phyloP scores from a whole-genome alignment of 495 filamentous ascomycete genomes.

The Ascodesmis nigricans region DNA sequence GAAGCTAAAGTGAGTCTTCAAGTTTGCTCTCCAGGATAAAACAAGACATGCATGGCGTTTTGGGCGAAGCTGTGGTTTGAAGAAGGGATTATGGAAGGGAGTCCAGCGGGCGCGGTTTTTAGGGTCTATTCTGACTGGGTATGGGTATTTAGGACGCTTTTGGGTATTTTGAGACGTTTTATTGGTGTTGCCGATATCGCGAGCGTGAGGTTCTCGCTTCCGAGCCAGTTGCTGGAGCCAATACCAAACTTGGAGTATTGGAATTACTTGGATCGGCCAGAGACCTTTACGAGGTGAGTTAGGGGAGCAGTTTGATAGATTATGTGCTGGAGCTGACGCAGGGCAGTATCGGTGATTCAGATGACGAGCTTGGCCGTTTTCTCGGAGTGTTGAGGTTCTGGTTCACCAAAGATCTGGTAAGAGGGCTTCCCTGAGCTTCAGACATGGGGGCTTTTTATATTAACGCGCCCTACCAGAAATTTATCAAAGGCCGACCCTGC shows the following conservation, averaged over 20 bases:
- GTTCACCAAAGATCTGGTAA: conserved; percentile 89
- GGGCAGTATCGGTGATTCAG: conserved; percentile 81
- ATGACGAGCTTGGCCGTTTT: conserved; percentile 79
- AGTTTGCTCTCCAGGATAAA: conserved; percentile 1
- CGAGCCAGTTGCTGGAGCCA: conserved; percentile 84
- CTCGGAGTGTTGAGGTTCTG: conserved; percentile 83
- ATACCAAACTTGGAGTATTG: conserved; percentile 96
- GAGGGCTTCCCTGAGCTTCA: no score
- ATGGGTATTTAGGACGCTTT: conserved; percentile 9
- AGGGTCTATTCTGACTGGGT: conserved; percentile 8
- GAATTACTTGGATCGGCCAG: conserved; percentile 90
- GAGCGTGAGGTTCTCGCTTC: conserved; percentile 82
- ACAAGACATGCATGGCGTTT: not conserved
- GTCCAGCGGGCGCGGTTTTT: no score
- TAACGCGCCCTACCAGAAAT: no score
- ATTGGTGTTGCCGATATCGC: conserved; percentile 91
- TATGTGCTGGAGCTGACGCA: no score
- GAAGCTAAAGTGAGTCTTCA: conserved; percentile 14
- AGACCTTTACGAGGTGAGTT: conserved; percentile 59
- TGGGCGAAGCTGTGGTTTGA: not conserved
- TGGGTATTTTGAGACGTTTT: conserved; percentile 32
- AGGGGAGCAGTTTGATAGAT: conserved; percentile 11
- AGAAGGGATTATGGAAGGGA: not conserved
- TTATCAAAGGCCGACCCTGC: conserved; percentile 92
- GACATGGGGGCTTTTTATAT: no score